Evolutionary conservation across 768 basidiomycete species (phyloP), one percentile per base, ranked within the genome.

Genomic region (Trametes maxima): DNA sequence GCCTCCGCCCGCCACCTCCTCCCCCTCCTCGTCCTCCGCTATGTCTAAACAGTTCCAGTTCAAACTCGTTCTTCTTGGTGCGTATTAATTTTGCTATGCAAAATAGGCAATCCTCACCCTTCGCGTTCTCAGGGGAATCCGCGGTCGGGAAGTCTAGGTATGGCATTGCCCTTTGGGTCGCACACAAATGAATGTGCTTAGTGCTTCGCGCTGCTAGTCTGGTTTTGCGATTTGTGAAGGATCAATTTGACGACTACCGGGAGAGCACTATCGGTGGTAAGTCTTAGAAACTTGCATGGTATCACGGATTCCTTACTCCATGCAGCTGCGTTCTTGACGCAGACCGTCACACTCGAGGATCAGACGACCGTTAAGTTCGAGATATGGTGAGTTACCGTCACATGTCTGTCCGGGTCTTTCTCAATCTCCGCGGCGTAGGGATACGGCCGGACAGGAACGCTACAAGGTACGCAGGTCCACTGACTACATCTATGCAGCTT

Each of bases 91-190:
- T 39, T 21, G 24, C 7, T 4, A 24, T 13, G 17, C 8, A 21
- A 8, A 11, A 1, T 5, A 28, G 1, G 8, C 5, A 6, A 17
- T n/a, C 43, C 46, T 40, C 21, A 24, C 56, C 47, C 22, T 53
- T n/a, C 25, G 64, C 24, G 46, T 59, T 49, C 43, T 25, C 71
- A 97, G 95, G 95, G 69, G 95, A 98, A 80, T 95, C 92, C 42
- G 96, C 97, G 45, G 97, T 99, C 51, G 97, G 97, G 54, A 99
- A 99, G 82, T 93, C 90, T 62, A 93, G 92, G 92, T 92, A 76
- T 59, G 57, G 50, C 22, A 57, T 42, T 21, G 37, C 55, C 28
- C 37, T 36, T 51, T 52, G 64, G 64, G 55, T 63, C 71, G 67
- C 67, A 67, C 68, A 52, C 67, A 59, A 39, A 44, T 72, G 74